Evolutionary conservation across 306 rosid species (phyloP).

Genomic region (Sechiopsis laciniata): DNA sequence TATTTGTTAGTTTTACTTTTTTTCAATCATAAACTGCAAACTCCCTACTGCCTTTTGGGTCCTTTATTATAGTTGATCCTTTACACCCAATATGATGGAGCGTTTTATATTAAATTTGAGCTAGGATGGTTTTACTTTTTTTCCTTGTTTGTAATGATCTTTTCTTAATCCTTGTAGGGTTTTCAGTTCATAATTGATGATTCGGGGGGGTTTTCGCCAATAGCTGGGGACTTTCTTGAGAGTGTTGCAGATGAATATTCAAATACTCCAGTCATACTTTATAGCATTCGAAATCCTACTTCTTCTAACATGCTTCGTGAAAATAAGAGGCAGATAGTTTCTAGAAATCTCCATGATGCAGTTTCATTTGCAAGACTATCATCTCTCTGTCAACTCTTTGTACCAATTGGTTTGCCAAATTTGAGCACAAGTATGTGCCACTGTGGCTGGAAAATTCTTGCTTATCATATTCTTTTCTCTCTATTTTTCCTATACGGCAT

Average conservation of each 20-base stretch:
- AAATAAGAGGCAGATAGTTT: conserved; percentile 51
- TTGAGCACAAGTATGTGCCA: conserved; percentile 55
- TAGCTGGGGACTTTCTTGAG: conserved; percentile 74
- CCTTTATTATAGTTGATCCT: neutral
- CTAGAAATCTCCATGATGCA: conserved; percentile 69
- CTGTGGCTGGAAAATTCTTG: conserved; percentile 13
- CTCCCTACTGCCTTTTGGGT: neutral
- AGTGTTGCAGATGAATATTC: conserved; percentile 71
- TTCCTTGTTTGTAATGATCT: conserved; percentile 12
- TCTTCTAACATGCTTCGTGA: conserved; percentile 31
- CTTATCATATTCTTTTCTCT: conserved; percentile 18
- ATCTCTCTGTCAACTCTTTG: conserved; percentile 61
- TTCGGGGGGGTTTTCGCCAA: conserved; percentile 83
- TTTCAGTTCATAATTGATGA: conserved; percentile 77
- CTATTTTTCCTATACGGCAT: neutral
- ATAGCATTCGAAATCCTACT: conserved; percentile 50
- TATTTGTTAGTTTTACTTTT: neutral
- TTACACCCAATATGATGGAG: neutral
- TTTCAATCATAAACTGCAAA: neutral
- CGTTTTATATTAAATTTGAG: neutral
- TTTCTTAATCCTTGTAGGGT: conserved; percentile 49
- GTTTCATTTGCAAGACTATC: conserved; percentile 77
- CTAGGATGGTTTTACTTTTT: neutral
- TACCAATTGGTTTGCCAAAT: conserved; percentile 74
- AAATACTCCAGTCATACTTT: conserved; percentile 61